These are phyloP conservation scores for Hypomyces perniciosus DNA, from an alignment of 2,329 filamentous ascomycete species.

Conservation along the genomic window DNA sequence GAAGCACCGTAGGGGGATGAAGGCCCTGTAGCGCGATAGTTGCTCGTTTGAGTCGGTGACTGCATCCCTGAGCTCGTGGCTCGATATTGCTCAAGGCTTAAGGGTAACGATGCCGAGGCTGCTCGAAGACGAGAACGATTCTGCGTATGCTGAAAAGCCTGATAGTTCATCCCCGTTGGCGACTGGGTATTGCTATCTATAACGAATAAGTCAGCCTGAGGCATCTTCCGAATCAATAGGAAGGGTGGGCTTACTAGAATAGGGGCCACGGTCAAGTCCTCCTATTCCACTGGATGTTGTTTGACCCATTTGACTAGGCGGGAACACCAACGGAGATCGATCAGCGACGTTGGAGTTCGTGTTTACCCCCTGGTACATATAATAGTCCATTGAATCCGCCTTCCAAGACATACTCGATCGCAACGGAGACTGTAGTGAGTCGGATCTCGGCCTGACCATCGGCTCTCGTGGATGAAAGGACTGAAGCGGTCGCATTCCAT, in stretches of 20 bases:
- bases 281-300: conserved; percentile 31
- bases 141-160: conserved; percentile 35
- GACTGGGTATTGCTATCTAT: conserved; percentile 36
- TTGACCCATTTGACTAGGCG: conserved; percentile 38
- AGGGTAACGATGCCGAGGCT: conserved; percentile 41
- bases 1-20: conserved; percentile 38
- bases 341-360: conserved; percentile 41
- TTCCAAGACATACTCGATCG: conserved; percentile 59
- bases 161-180: conserved; percentile 45
- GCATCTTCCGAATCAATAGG: conserved; percentile 28
- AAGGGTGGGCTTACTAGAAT: conserved; percentile 42
- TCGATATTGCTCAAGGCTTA: conserved; percentile 43
- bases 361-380: conserved; percentile 41
- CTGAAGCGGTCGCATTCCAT: conserved; percentile 47
- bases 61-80: conserved; percentile 21
- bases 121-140: conserved; percentile 43
- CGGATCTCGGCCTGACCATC: conserved; percentile 50
- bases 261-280: conserved; percentile 46
- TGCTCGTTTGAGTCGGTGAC: conserved; percentile 5
- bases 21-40: conserved; percentile 16
- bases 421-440: conserved; percentile 53
- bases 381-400: conserved; percentile 53
- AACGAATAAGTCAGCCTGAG: neutral
- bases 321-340: conserved; percentile 46
- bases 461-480: conserved; percentile 54